These are phyloP conservation scores for Penicillium paneum DNA, from an alignment of 2,329 filamentous ascomycete genomes.

Conservation along the genomic window DNA sequence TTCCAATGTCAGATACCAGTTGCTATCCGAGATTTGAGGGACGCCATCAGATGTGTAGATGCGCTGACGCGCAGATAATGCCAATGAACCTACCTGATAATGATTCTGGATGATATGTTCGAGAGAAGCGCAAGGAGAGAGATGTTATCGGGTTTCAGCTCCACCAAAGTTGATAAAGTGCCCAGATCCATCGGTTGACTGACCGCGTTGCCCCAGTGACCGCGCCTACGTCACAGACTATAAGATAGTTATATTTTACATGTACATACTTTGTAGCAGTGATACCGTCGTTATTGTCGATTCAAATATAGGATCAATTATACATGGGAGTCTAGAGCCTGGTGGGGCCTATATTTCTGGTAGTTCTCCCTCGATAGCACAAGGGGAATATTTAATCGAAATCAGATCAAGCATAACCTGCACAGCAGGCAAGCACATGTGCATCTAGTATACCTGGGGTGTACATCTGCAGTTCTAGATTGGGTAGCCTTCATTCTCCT, in stretches of 20 bases:
- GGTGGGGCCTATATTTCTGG: background rate
- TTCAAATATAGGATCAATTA: conserved; percentile 2
- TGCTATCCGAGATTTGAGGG: background rate
- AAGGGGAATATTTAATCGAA: conserved; percentile 17
- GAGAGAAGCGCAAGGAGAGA: conserved; percentile 5
- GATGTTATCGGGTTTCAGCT: conserved; percentile 13
- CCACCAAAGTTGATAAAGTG: conserved; percentile 6
- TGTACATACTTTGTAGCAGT: background rate
- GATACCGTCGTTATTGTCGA: background rate
- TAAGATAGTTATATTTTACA: background rate
- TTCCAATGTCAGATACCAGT: conserved; percentile 21
- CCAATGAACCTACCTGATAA: background rate
- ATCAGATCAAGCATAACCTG: conserved; percentile 3
- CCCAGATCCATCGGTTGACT: conserved; percentile 1
- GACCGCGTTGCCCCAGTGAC: conserved; percentile 14
- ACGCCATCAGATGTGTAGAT: background rate
- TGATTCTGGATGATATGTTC: background rate
- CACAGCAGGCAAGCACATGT: conserved; percentile 5
- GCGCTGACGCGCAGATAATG: background rate
- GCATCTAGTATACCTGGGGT: background rate
- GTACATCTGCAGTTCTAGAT: conserved; percentile 29
- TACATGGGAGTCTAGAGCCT: background rate
- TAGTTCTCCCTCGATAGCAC: background rate
- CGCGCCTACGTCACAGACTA: background rate
- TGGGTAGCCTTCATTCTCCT: conserved; percentile 41